A percentile compares a stretch with the other conserved stretches of the same genome.
Evolutionary conservation across 306 rosid species (phyloP).

Genomic region (Cucurbita argyrosperma): DNA sequence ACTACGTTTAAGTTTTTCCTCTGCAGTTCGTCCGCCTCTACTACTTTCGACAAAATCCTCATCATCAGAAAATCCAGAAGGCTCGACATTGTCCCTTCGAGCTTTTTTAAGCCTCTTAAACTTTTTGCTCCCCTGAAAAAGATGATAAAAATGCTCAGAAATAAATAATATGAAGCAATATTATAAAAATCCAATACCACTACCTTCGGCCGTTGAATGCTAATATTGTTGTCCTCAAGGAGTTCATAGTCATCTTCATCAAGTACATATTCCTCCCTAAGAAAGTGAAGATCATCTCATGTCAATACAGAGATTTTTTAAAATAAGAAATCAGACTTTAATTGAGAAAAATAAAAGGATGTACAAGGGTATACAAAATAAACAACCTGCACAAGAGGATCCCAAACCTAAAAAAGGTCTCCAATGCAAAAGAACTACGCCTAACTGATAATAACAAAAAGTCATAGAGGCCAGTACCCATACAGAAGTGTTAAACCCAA

Average conservation of each 20-base stretch:
- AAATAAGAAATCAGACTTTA: neutral
- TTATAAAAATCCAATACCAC: slow-evolving; percentile 28
- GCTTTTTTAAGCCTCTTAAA: slow-evolving; percentile 82
- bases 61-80: slow-evolving; percentile 68
- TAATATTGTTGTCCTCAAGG: slow-evolving; percentile 81
- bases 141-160: neutral
- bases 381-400: neutral
- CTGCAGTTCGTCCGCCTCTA: slow-evolving; percentile 80
- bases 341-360: neutral
- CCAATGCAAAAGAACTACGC: neutral
- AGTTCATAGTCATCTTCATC: slow-evolving; percentile 96
- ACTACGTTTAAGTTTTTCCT: slow-evolving; percentile 78
- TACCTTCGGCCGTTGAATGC: slow-evolving; percentile 80
- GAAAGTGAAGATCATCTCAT: slow-evolving; percentile 8
- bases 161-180: neutral
- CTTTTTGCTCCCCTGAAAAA: slow-evolving; percentile 56
- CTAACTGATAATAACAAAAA: neutral
- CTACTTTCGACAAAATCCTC: slow-evolving; percentile 75
- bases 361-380: neutral
- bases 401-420: neutral
- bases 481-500: too few species aligned
- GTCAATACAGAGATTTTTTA: neutral
- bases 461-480: neutral
- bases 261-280: slow-evolving; percentile 78
- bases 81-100: slow-evolving; percentile 49